phyloP scores from a whole-genome alignment of 2,329 filamentous ascomycete genomes.

The Paecilomyces niveus region DNA sequence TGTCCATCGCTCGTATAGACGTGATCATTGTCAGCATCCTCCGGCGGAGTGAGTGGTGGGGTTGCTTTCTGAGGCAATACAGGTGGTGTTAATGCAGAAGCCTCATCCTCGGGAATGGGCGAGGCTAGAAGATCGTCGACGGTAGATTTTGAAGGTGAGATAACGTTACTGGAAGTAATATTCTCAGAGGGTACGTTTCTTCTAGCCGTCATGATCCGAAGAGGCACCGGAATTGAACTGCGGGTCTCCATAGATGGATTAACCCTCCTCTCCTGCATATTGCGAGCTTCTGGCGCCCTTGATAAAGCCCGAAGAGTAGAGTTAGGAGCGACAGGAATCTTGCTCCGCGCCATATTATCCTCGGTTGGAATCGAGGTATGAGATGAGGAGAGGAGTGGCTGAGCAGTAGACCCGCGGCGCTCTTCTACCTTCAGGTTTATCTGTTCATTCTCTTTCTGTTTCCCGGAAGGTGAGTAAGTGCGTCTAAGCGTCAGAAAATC shows the following conservation, averaged over 20 bases:
- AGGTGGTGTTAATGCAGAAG: neutral
- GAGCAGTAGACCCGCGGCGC: neutral
- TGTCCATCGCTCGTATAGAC: neutral
- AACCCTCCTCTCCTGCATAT: no score
- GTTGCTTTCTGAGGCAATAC: neutral
- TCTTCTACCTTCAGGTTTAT: neutral
- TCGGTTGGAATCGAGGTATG: neutral
- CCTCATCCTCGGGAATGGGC: neutral
- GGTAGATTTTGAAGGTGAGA: constrained; percentile 1
- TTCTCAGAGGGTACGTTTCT: neutral
- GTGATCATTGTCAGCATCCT: neutral
- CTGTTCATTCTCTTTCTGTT: neutral
- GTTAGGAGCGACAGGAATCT: neutral
- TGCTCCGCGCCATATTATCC: neutral
- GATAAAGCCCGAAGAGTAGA: neutral
- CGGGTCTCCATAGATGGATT: neutral
- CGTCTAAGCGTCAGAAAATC: neutral
- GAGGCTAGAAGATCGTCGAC: constrained; percentile 12
- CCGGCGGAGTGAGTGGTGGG: neutral
- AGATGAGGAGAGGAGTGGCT: no score
- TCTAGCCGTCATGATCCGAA: no score
- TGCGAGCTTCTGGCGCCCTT: no score
- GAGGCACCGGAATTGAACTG: neutral
- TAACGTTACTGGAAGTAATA: neutral
- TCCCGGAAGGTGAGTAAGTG: neutral